Percentiles rank a stretch among this genome's conserved stretches.
Conservation (phyloP, 352 stramenopile species). For the Phytophthora ohioensis region DNA sequence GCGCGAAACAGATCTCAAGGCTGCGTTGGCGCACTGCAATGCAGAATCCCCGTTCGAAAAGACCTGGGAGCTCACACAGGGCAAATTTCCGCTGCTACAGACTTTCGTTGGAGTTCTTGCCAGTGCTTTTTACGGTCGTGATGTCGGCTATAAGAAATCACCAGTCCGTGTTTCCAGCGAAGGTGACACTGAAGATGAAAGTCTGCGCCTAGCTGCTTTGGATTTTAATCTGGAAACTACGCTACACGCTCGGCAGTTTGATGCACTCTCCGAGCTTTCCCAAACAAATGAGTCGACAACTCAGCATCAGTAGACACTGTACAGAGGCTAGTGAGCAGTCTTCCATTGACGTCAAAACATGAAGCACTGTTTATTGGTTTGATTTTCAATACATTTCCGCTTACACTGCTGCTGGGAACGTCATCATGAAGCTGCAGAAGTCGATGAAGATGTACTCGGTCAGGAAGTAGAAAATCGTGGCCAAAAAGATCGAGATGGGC, state of each 20-base stretch:
- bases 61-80: conserved; percentile 36
- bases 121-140: conserved; percentile 36
- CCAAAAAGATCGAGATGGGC: conserved; percentile 94
- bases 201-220: background rate
- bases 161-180: background rate
- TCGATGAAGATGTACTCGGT: conserved; percentile 86
- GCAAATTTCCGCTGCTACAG: conserved; percentile 49
- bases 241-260: conserved; percentile 22
- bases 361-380: conserved; percentile 25
- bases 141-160: conserved; percentile 8
- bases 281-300: background rate
- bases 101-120: conserved; percentile 53
- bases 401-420: conserved; percentile 65
- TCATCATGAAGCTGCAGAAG: conserved; percentile 86
- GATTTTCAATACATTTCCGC: conserved; percentile 31
- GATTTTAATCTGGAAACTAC: conserved; percentile 21
- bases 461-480: conserved; percentile 86
- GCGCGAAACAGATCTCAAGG: conserved; percentile 9
- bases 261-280: conserved; percentile 9
- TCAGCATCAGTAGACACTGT: background rate
- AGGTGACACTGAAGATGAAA: conserved; percentile 1
- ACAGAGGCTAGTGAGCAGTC: background rate
- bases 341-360: conserved; percentile 26
- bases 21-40: conserved; percentile 10
- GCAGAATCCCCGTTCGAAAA: conserved; percentile 40